Percentiles rank a stretch among this genome's conserved stretches.
These are phyloP conservation scores for Raphanus hybrid DNA, from an alignment of 441 rosid species.

Conservation along the genomic window DNA sequence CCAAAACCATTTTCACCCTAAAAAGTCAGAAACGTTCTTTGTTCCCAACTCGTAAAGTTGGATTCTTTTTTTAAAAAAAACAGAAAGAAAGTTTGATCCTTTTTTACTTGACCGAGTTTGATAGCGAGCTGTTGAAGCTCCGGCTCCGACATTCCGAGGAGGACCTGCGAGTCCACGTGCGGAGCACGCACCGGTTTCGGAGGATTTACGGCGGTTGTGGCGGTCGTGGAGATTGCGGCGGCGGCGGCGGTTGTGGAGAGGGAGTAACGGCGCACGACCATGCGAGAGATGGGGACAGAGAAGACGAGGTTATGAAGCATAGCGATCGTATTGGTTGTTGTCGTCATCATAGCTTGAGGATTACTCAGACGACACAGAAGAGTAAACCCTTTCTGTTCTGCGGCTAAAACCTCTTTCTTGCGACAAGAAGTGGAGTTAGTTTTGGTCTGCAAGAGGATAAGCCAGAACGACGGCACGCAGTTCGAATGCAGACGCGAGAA, in stretches of 20 bases:
- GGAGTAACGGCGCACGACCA: constrained; percentile 46
- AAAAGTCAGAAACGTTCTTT: too few relatives aligned
- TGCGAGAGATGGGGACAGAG: constrained; percentile 62
- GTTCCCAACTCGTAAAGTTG: neutral
- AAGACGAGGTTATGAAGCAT: constrained; percentile 55
- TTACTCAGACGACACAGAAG: neutral
- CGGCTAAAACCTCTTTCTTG: constrained; percentile 50
- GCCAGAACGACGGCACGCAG: constrained; percentile 22
- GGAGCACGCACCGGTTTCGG: constrained; percentile 47
- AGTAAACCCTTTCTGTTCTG: constrained; percentile 36
- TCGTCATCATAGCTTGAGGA: constrained; percentile 36
- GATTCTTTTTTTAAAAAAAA: neutral
- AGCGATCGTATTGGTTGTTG: constrained; percentile 55
- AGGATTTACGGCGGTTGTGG: constrained; percentile 37
- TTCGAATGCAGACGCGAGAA: neutral
- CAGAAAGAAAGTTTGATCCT: neutral
- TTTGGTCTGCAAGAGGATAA: constrained; percentile 32
- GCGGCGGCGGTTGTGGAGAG: constrained; percentile 38
- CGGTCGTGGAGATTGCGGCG: constrained; percentile 28
- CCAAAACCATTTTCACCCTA: neutral
- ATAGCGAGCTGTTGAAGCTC: constrained; percentile 85
- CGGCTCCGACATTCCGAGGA: constrained; percentile 86
- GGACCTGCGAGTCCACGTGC: constrained; percentile 60
- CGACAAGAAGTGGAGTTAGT: constrained; percentile 32
- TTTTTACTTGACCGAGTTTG: constrained; percentile 74